A percentile compares a stretch with the other conserved stretches of the same genome.
These are phyloP conservation scores for Calonectria pseudoturangicola DNA, from an alignment of 2,329 filamentous ascomycete species.

Conservation along the genomic window DNA sequence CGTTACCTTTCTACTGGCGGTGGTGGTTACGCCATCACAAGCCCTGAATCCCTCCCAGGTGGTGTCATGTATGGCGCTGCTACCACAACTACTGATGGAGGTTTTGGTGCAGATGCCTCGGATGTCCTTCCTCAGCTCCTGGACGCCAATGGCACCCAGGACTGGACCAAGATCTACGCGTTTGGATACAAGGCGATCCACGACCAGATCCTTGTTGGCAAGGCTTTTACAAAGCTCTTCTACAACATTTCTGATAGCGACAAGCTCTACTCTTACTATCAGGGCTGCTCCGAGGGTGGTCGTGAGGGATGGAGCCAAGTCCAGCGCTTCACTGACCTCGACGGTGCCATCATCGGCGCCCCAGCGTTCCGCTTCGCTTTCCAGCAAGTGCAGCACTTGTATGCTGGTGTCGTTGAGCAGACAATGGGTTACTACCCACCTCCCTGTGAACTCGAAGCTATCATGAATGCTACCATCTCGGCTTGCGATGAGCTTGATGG, in stretches of 20 bases:
- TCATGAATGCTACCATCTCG: constrained; percentile 6
- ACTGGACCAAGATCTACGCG: constrained; percentile 30
- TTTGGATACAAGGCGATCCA: constrained; percentile 32
- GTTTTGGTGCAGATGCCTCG: neutral
- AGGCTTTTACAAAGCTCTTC: constrained; percentile 22
- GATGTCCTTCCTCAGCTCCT: constrained; percentile 26
- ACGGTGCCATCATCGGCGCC: constrained; percentile 7
- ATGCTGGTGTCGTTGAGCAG: neutral
- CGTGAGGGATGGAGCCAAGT: constrained; percentile 28
- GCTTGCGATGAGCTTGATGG: constrained; percentile 8
- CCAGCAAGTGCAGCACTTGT: constrained; percentile 20
- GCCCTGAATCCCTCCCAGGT: neutral
- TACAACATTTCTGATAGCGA: neutral
- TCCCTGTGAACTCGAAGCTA: constrained; percentile 1
- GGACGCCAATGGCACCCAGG: constrained; percentile 25
- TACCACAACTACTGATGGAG: neutral
- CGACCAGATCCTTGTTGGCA: constrained; percentile 28
- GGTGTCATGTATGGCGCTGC: constrained; percentile 17
- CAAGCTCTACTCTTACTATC: constrained; percentile 29
- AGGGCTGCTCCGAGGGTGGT: constrained; percentile 28
- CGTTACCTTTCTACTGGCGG: constrained; percentile 11
- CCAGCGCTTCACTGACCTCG: constrained; percentile 26
- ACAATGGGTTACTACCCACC: constrained; percentile 6
- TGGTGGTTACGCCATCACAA: constrained; percentile 12
- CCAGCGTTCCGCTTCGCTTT: constrained; percentile 9